These are phyloP conservation scores for Cladosporium sp. DNA, from an alignment of 2,329 filamentous ascomycete species.

Conservation along the genomic window DNA sequence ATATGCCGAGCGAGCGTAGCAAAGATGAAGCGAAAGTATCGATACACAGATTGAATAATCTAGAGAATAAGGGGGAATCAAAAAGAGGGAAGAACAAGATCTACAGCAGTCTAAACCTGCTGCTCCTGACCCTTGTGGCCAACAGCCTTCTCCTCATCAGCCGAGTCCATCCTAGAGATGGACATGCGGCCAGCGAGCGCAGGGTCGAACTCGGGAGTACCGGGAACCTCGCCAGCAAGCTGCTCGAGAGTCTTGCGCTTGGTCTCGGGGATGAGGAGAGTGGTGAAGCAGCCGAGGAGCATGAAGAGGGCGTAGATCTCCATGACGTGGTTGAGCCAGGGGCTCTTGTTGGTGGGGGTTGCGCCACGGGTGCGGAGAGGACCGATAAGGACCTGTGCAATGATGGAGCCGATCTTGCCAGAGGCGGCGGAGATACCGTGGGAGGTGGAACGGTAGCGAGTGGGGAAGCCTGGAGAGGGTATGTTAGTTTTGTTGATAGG, in stretches of 20 bases:
- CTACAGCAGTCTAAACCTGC: not conserved
- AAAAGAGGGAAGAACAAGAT: not conserved
- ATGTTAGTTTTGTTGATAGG: not conserved
- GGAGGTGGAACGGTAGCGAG: constrained; percentile 44
- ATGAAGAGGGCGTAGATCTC: constrained; percentile 78
- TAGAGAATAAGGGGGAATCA: too few relatives aligned
- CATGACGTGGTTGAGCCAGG: constrained; percentile 70
- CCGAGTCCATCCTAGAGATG: not conserved
- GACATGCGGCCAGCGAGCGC: constrained; percentile 20
- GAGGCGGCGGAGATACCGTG: constrained; percentile 48
- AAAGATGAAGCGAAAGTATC: too few relatives aligned
- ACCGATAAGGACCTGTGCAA: constrained; percentile 47
- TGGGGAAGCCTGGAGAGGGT: constrained; percentile 38
- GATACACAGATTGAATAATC: too few relatives aligned
- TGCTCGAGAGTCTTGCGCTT: constrained; percentile 65
- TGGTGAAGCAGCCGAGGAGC: constrained; percentile 65
- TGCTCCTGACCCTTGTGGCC: not conserved
- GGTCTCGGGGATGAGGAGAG: constrained; percentile 70
- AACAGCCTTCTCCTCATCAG: constrained; percentile 1
- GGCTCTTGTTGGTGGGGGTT: constrained; percentile 49
- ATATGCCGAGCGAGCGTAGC: too few relatives aligned
- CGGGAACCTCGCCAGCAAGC: constrained; percentile 62
- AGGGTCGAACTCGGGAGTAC: constrained; percentile 47
- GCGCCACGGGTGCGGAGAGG: constrained; percentile 52
- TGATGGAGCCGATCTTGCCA: constrained; percentile 47